A percentile compares a stretch with the other conserved stretches of the same genome.
phyloP scores from a whole-genome alignment of 2,329 filamentous ascomycete species.

The Talaromyces sp. region DNA sequence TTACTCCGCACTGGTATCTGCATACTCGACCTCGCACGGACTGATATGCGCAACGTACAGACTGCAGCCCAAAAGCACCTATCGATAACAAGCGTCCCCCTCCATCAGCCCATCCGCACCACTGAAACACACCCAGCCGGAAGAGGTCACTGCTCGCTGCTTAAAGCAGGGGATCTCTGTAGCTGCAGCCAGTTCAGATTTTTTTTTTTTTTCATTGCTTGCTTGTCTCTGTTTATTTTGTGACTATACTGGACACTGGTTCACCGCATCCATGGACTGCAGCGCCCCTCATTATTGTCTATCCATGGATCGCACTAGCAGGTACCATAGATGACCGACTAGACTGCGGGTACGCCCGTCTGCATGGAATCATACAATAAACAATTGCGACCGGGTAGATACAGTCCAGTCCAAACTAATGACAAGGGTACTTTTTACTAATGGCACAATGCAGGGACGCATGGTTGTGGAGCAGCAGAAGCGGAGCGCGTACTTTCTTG shows the following conservation, averaged over 20 bases:
- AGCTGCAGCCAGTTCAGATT: background rate
- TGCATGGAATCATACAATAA: background rate
- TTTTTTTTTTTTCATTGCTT: too few species aligned
- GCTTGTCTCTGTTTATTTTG: too few species aligned
- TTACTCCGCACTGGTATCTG: background rate
- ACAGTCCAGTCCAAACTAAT: too few species aligned
- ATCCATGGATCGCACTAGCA: slow-evolving; percentile 1
- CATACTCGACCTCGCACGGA: slow-evolving; percentile 18
- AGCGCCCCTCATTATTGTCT: background rate
- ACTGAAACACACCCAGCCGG: background rate
- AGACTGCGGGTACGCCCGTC: slow-evolving; percentile 1
- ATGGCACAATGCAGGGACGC: slow-evolving; percentile 1
- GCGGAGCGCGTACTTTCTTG: background rate
- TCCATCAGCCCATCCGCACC: slow-evolving; percentile 22
- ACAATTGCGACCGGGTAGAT: background rate
- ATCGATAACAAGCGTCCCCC: slow-evolving; percentile 36
- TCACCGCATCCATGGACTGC: background rate
- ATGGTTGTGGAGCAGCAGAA: slow-evolving; percentile 1
- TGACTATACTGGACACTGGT: too few species aligned
- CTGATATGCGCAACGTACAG: slow-evolving; percentile 16
- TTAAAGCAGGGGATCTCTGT: slow-evolving; percentile 1
- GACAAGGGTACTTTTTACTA: too few species aligned
- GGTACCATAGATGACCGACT: slow-evolving; percentile 9
- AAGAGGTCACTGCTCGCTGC: background rate
- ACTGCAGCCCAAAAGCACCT: slow-evolving; percentile 21